phyloP scores from a whole-genome alignment of 345 rosid species.

The Arabidopsis arenosa region DNA sequence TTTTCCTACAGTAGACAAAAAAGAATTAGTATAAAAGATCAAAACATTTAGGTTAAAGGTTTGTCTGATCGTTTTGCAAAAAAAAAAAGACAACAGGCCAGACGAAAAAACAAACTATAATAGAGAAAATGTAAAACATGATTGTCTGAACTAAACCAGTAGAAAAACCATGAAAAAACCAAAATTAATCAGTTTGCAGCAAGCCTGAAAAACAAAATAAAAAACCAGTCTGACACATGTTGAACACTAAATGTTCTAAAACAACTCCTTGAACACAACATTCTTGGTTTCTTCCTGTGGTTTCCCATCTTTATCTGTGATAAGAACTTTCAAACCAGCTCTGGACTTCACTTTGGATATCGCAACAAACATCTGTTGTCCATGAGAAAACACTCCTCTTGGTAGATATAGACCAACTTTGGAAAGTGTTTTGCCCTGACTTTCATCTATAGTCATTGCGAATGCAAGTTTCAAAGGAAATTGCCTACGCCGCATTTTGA shows the following conservation, averaged over 20 bases:
- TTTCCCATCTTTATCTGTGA: not conserved
- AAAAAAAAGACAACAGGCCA: no score
- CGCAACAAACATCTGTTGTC: not conserved
- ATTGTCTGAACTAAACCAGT: not conserved
- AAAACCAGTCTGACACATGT: not conserved
- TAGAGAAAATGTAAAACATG: no score
- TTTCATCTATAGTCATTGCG: constrained; percentile 21
- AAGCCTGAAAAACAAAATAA: not conserved
- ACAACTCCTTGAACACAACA: constrained; percentile 23
- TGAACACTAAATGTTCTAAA: not conserved
- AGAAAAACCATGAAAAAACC: not conserved
- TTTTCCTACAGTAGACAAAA: no score
- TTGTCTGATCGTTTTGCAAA: no score
- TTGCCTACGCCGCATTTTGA: constrained; percentile 10
- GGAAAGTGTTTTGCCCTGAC: not conserved
- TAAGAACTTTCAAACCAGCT: constrained; percentile 24
- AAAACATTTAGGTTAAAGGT: no score
- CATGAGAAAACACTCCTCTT: not conserved
- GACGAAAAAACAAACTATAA: no score
- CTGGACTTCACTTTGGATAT: constrained; percentile 17
- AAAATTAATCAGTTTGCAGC: constrained; percentile 8
- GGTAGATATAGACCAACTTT: constrained; percentile 21
- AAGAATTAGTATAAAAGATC: no score
- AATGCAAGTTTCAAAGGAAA: constrained; percentile 23
- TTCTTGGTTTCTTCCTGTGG: not conserved